A percentile compares a stretch with the other conserved stretches of the same genome.
Evolutionary conservation across 2,329 filamentous ascomycete species (phyloP).

Genomic region (Metarhizium robertsii): DNA sequence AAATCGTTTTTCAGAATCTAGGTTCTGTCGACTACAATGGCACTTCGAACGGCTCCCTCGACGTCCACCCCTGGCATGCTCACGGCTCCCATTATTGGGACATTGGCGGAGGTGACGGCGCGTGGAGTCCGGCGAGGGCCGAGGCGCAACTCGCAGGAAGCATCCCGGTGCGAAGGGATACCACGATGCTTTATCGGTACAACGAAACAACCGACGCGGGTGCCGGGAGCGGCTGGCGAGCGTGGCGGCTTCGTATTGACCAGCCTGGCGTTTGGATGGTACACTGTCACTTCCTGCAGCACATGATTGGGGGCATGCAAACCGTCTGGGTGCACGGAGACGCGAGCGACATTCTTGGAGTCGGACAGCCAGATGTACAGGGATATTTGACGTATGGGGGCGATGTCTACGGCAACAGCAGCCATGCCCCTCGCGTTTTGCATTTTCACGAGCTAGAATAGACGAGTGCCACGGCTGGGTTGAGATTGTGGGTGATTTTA

Average conservation of each 20-base stretch:
- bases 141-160: slow-evolving; percentile 2
- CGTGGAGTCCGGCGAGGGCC: slow-evolving; percentile 2
- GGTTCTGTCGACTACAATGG: slow-evolving; percentile 18
- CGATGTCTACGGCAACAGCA: slow-evolving; percentile 32
- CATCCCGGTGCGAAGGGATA: not conserved
- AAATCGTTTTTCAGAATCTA: slow-evolving; percentile 39
- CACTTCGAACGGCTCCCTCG: not conserved
- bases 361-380: slow-evolving; percentile 20
- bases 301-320: slow-evolving; percentile 43
- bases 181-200: slow-evolving; percentile 19
- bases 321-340: slow-evolving; percentile 17
- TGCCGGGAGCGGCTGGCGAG: slow-evolving; percentile 46
- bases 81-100: slow-evolving; percentile 11
- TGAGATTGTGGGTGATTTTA: too few species aligned
- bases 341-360: slow-evolving; percentile 9
- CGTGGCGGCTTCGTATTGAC: slow-evolving; percentile 42
- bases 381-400: slow-evolving; percentile 37
- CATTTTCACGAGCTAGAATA: not conserved
- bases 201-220: slow-evolving; percentile 25
- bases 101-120: slow-evolving; percentile 9
- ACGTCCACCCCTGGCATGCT: slow-evolving; percentile 11
- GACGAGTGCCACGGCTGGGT: too few species aligned
- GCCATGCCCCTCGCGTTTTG: slow-evolving; percentile 1
- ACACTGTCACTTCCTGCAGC: slow-evolving; percentile 49
- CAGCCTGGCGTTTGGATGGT: slow-evolving; percentile 48